Evolutionary conservation across 495 filamentous ascomycete genomes (phyloP).

Genomic region (Umbilicaria muhlenbergii): DNA sequence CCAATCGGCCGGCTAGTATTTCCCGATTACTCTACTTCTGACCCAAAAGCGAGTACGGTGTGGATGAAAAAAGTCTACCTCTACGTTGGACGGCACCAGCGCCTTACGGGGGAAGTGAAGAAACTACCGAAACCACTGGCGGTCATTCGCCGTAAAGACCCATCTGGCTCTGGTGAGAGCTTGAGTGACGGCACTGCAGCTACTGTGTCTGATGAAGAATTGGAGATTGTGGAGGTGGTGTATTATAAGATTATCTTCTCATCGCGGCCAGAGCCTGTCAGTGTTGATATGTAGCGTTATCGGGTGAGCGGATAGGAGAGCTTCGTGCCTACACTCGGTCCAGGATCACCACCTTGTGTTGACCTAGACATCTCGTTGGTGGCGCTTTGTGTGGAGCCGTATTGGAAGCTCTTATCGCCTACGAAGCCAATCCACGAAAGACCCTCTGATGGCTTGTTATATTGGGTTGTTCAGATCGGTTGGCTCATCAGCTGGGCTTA

Average conservation of each 20-base stretch:
- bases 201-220: conserved; percentile 24
- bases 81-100: conserved; percentile 79
- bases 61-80: conserved; percentile 88
- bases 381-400: no score
- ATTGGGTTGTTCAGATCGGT: no score
- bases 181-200: conserved; percentile 12
- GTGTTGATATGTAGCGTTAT: conserved; percentile 5
- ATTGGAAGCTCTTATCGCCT: no score
- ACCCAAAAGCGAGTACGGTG: conserved; percentile 29
- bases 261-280: conserved; percentile 73
- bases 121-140: conserved; percentile 64
- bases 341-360: no score
- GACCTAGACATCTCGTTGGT: no score
- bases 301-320: no score
- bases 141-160: conserved; percentile 43
- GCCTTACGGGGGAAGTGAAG: conserved; percentile 81
- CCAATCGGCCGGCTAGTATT: conserved; percentile 64
- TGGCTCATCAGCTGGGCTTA: no score
- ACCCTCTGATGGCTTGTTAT: no score
- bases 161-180: conserved; percentile 1
- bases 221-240: conserved; percentile 73
- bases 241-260: conserved; percentile 80
- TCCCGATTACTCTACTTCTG: conserved; percentile 46
- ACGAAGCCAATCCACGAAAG: no score
- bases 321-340: no score